A percentile compares a stretch with the other conserved stretches of the same genome.
Evolutionary conservation across 495 filamentous ascomycete genomes (phyloP).

Genomic region (Bryoglossum gracile): DNA sequence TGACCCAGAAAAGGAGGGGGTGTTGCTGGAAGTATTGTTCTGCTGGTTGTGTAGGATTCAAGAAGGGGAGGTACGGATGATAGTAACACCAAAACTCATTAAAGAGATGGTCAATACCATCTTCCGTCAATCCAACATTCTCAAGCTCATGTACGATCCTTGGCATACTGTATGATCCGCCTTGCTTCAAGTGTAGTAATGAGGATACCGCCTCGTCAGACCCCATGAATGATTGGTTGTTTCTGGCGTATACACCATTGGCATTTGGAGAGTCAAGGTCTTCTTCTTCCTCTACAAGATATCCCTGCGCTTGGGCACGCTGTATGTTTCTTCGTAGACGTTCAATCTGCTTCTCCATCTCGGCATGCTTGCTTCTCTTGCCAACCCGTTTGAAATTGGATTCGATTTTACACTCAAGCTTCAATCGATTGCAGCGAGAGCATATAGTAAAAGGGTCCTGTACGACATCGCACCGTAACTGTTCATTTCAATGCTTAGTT

Average conservation of each 20-base stretch:
- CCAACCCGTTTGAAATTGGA: slow-evolving; percentile 90
- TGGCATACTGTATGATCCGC: slow-evolving; percentile 42
- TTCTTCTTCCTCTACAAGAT: slow-evolving; percentile 42
- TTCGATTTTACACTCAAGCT: slow-evolving; percentile 86
- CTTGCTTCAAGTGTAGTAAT: slow-evolving; percentile 63
- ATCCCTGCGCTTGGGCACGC: slow-evolving; percentile 42
- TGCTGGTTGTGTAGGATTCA: slow-evolving; percentile 61
- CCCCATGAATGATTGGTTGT: slow-evolving; percentile 60
- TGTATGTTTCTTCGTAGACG: slow-evolving; percentile 40
- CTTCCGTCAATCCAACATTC: slow-evolving; percentile 64
- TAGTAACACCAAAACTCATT: slow-evolving; percentile 73
- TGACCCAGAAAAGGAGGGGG: slow-evolving; percentile 79
- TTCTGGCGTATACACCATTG: slow-evolving; percentile 48
- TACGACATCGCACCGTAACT: slow-evolving; percentile 86
- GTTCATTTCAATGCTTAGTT: slow-evolving; percentile 10
- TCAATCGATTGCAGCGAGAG: slow-evolving; percentile 75
- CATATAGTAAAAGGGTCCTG: slow-evolving; percentile 79
- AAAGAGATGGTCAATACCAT: slow-evolving; percentile 69
- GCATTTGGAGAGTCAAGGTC: slow-evolving; percentile 50
- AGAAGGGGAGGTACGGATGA: slow-evolving; percentile 79
- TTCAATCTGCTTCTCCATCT: slow-evolving; percentile 85
- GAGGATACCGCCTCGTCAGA: slow-evolving; percentile 81
- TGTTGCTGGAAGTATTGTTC: slow-evolving; percentile 69
- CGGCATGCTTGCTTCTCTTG: slow-evolving; percentile 83
- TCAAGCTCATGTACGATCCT: slow-evolving; percentile 55